Percentiles rank a stretch among this genome's conserved stretches.
phyloP scores from a whole-genome alignment of 306 rosid species.

The Abrus precatorius region DNA sequence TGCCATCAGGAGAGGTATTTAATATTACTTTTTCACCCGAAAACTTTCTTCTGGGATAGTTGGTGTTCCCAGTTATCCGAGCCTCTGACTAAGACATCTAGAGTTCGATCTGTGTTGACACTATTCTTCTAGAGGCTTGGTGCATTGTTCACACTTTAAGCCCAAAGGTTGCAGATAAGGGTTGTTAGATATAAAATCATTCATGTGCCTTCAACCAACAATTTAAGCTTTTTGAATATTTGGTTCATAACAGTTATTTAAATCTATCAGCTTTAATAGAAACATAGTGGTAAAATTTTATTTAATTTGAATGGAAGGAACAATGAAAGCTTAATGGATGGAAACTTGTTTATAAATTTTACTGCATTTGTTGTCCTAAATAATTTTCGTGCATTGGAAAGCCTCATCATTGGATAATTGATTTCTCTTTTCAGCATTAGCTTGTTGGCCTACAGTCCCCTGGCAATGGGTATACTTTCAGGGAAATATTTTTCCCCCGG shows the following conservation, averaged over 20 bases:
- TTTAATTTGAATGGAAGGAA: conserved; percentile 17
- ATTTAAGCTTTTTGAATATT: background rate
- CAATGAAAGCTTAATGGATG: conserved; percentile 15
- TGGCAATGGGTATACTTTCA: conserved; percentile 97
- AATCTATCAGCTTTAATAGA: conserved; percentile 22
- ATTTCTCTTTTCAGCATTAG: conserved; percentile 65
- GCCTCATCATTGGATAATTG: conserved; percentile 35
- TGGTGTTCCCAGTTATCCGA: background rate
- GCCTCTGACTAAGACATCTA: background rate
- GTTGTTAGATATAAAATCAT: background rate
- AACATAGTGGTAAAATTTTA: conserved; percentile 8
- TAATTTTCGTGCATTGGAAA: conserved; percentile 15
- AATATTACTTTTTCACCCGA: background rate
- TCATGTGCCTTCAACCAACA: background rate
- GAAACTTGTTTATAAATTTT: background rate
- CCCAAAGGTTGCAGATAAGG: background rate
- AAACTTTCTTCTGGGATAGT: no score
- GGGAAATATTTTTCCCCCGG: conserved; percentile 78
- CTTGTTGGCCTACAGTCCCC: conserved; percentile 93
- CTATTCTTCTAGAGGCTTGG: background rate
- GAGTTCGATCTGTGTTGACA: conserved; percentile 6
- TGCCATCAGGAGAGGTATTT: conserved; percentile 94
- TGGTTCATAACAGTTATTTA: conserved; percentile 6
- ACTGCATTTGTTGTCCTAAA: background rate
- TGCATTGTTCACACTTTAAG: background rate